Evolutionary conservation across 177 flowering plant species (phyloP).

Genomic region (Tripterygium wilfordii): DNA sequence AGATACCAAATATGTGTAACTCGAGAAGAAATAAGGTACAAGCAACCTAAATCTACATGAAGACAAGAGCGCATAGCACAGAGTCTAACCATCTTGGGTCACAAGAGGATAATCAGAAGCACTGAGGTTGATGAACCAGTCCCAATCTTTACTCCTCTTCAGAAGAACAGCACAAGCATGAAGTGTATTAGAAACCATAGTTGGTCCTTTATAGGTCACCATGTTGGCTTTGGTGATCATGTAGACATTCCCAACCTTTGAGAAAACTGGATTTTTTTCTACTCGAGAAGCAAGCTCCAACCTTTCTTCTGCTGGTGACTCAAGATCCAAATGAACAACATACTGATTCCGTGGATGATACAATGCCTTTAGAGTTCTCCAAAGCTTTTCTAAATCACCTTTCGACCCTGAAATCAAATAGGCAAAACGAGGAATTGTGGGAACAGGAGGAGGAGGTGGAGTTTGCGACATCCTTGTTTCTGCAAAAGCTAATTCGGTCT

Average conservation of each 20-base stretch:
- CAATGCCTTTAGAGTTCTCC: slow-evolving; percentile 74
- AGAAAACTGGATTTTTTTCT: slow-evolving; percentile 51
- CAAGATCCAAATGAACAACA: slow-evolving; percentile 83
- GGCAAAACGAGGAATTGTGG: slow-evolving; percentile 62
- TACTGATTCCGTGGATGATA: slow-evolving; percentile 89
- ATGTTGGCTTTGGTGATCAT: slow-evolving; percentile 77
- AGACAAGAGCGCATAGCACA: not conserved
- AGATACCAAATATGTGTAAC: no score
- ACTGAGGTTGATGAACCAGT: slow-evolving; percentile 96
- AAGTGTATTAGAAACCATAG: slow-evolving; percentile 93
- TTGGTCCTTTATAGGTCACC: slow-evolving; percentile 96
- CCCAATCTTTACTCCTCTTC: slow-evolving; percentile 75
- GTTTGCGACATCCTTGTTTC: slow-evolving; percentile 31
- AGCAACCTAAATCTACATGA: not conserved
- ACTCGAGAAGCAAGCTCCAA: slow-evolving; percentile 66
- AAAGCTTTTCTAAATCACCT: slow-evolving; percentile 86
- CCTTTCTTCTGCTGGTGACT: slow-evolving; percentile 61
- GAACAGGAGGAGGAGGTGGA: slow-evolving; percentile 35
- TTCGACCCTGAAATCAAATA: slow-evolving; percentile 83
- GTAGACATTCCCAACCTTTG: slow-evolving; percentile 63
- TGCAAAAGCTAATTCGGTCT: slow-evolving; percentile 30
- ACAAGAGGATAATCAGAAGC: slow-evolving; percentile 97
- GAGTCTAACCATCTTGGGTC: slow-evolving; percentile 84
- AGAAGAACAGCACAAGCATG: slow-evolving; percentile 94
- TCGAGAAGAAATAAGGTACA: not conserved